Base-by-base conservation (phyloP, 108 stramenopile species). In the Pinguiococcus pyrenoidosus region DNA sequence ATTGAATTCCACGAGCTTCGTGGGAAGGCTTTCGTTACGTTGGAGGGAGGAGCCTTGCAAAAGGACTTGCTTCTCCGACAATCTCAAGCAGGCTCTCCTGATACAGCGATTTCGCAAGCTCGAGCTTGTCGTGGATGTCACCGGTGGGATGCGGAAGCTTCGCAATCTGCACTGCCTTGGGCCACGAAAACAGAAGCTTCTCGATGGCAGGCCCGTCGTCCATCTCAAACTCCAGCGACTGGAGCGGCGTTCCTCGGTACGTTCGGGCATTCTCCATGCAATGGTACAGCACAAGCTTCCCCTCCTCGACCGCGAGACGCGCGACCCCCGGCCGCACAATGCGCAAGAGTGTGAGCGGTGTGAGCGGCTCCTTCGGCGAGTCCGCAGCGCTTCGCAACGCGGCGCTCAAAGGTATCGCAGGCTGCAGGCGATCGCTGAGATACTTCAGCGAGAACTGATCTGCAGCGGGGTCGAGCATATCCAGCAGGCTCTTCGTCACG, bases 171-270 rank as follows among this genome's bases (percentile, higher is more conserved):
- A 72, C 36, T 12, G 70, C 27, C 18, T 49, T 22, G 7, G 72
- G 67, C 32, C 72, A 68, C 17, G 93, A 89, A 5, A 73, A 79
- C 33, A 98, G 39, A 0, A 95, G 63, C 53, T 64, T 64, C 50
- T 99, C 96, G 24, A 99, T 38, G 13, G 92, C 85, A 2, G 74
- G 88, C 3, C 86, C 96, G 54, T 94, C 96, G 54, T 96, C 96
- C 30, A 89, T 69, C 56, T 94, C 93, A 49, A 94, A 96, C 62
- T 96, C 93, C 72, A 99, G 53, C 13, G 89, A 87, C 54, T 79
- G 78, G 46, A 89, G 51, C 18, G 89, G 78, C 32, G 70, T 80
- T 14, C 77, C 88, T 23, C 82, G 85, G 58, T 80, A 87, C 20
- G 72, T 81, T 12, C 86, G 42, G 3, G 86, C 72, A 59, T 99